phyloP scores from a whole-genome alignment of 208 protist genomes.

The Acanthamoeba divionensis region DNA sequence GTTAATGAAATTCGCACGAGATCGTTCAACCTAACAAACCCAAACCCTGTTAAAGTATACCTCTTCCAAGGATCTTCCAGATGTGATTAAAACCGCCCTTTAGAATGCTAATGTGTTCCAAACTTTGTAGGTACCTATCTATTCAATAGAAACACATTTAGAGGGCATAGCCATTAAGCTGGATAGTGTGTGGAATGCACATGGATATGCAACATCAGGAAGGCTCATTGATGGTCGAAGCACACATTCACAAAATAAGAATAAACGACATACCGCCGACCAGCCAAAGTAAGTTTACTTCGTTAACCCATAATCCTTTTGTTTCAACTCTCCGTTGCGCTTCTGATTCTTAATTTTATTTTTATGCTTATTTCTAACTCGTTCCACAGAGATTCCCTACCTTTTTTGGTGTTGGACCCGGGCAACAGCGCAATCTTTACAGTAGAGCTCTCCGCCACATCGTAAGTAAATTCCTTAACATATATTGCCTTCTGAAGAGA shows the following conservation, averaged over 20 bases:
- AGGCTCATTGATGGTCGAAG: background rate
- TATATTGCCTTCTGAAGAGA: too few relatives aligned
- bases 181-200: constrained; percentile 36
- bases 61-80: too few relatives aligned
- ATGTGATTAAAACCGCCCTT: too few relatives aligned
- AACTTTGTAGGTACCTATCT: too few relatives aligned
- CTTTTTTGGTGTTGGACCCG: constrained; percentile 39
- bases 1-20: constrained; percentile 50
- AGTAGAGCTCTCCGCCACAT: constrained; percentile 18
- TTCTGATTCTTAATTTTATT: too few relatives aligned
- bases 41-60: constrained; percentile 15
- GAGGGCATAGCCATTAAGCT: constrained; percentile 14
- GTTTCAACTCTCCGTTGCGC: too few relatives aligned
- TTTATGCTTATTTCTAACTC: background rate
- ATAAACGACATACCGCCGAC: too few relatives aligned
- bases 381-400: background rate
- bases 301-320: too few relatives aligned
- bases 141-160: constrained; percentile 1
- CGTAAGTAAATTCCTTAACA: too few relatives aligned
- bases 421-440: constrained; percentile 48
- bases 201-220: constrained; percentile 15
- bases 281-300: too few relatives aligned
- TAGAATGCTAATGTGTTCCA: too few relatives aligned
- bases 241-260: too few relatives aligned
- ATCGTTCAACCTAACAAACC: constrained; percentile 44